Evolutionary conservation across 75 land plant species (phyloP), one percentile per base, ranked within the genome.

Genomic region (Picea glauca): DNA sequence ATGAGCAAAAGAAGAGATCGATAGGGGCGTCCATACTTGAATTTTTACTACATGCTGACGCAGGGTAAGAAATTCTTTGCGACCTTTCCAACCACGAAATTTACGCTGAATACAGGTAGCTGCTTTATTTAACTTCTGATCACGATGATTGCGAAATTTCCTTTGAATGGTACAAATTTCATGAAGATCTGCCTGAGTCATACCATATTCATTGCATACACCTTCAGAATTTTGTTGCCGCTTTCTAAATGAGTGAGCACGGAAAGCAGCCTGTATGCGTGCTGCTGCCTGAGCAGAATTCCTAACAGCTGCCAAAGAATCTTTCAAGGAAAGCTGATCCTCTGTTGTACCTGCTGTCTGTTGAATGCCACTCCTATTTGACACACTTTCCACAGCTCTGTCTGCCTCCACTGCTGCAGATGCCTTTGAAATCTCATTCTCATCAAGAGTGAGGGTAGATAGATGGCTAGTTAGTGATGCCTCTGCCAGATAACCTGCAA

Each of bases 271-370:
- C 74, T 95, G 96, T 73, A 97, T 97, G 68, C 98, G 88, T 59
- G 96, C 96, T 59, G 98, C 99, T 72, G 99, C 99, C 76, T 90
- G 88, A 43, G 98, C 84, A 14, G 94, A 91, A 87, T 95, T 97
- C 46, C 98, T 77, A 20, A 91, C 98, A 13, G 99, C 99, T 59
- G 90, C 90, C 61, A 97, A 78, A 35, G 91, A 84, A 68, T 90
- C 83, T 62, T 86, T 82, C 32, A 97, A 81, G 14, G 88, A 81
- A 70, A 82, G 81, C 58, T 91, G 82, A 80, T 94, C 99, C 63
- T 85, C 98, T 21, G 76, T 78, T 63, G 79, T 58, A 59, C 80
- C 77, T 32, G 76, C 40, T 66, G 58, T 75, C 20, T 50, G 18
- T n/a, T 75, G 70, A 1, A 79, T 58, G 59, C 79, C 86, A 13